These are phyloP conservation scores for Dryadomyces quercus-mongolicae DNA, from an alignment of 2,329 filamentous ascomycete species.

Conservation along the genomic window DNA sequence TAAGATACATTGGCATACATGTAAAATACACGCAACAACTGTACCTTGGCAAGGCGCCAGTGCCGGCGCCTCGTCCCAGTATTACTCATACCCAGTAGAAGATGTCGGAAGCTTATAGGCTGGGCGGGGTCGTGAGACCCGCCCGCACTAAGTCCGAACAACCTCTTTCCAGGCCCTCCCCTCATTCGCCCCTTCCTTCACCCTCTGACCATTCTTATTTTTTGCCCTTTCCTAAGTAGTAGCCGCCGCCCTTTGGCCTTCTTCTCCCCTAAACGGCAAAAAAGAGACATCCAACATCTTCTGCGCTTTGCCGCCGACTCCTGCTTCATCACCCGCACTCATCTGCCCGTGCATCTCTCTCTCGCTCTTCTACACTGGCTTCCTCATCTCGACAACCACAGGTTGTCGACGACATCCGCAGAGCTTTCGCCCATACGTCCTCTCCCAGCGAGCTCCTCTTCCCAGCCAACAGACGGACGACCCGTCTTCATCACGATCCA, in stretches of 20 bases:
- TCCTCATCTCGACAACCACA: conserved; percentile 8
- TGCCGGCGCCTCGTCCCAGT: too few species aligned
- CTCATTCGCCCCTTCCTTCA: background rate
- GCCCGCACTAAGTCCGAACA: background rate
- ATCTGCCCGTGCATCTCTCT: background rate
- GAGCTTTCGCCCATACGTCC: conserved; percentile 14
- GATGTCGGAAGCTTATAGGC: background rate
- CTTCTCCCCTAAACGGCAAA: background rate
- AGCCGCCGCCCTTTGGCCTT: background rate
- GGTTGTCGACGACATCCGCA: conserved; percentile 8
- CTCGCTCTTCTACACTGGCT: conserved; percentile 11
- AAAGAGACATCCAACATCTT: background rate
- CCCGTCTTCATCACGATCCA: conserved; percentile 14
- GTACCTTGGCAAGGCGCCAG: too few species aligned
- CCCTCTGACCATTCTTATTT: background rate
- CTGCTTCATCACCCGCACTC: background rate
- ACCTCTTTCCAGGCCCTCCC: background rate
- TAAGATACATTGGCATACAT: background rate
- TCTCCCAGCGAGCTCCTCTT: conserved; percentile 29
- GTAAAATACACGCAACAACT: too few species aligned
- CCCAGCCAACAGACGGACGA: conserved; percentile 16
- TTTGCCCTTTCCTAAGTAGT: background rate
- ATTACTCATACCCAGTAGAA: background rate
- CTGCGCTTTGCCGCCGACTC: background rate
- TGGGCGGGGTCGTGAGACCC: background rate